A percentile compares a stretch with the other conserved stretches of the same genome.
phyloP scores from a whole-genome alignment of 176 grass and related monocot species.

The Raddia guianensis region DNA sequence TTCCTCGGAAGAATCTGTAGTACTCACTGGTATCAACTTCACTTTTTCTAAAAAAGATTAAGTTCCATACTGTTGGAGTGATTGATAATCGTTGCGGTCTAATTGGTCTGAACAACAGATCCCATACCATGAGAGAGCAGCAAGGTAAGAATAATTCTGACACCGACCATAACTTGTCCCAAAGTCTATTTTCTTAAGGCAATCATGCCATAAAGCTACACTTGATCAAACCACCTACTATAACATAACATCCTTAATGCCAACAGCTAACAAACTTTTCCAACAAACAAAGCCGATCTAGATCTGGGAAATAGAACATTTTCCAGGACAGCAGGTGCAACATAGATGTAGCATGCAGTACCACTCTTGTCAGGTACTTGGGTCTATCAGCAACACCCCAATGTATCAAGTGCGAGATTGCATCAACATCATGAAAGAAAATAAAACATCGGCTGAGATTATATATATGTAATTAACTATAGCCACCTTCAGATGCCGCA shows the following conservation, averaged over 20 bases:
- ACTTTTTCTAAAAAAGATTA: neutral
- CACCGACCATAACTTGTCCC: neutral
- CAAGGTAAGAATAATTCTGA: conserved; percentile 7
- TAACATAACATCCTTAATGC: conserved; percentile 28
- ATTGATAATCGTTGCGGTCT: neutral
- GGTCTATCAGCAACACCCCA: neutral
- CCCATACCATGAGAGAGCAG: conserved; percentile 21
- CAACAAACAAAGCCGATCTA: conserved; percentile 41
- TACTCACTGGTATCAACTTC: neutral
- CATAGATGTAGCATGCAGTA: conserved; percentile 21
- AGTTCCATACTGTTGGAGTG: neutral
- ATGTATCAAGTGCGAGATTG: neutral
- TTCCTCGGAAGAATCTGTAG: neutral
- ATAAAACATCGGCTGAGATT: conserved; percentile 37
- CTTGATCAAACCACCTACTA: conserved; percentile 29
- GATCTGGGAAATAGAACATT: conserved; percentile 28
- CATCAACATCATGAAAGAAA: conserved; percentile 19
- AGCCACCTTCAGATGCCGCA: conserved; percentile 49
- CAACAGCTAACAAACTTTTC: conserved; percentile 36
- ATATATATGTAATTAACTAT: conserved; percentile 49
- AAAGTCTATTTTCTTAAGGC: conserved; percentile 16
- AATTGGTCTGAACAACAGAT: neutral
- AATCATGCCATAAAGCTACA: neutral
- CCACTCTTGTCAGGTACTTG: neutral
- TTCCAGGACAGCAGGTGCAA: conserved; percentile 10